Evolutionary conservation across 805 yeast genomes (phyloP), one percentile per base, ranked within the genome.

Genomic region (Schwanniomyces sp.): DNA sequence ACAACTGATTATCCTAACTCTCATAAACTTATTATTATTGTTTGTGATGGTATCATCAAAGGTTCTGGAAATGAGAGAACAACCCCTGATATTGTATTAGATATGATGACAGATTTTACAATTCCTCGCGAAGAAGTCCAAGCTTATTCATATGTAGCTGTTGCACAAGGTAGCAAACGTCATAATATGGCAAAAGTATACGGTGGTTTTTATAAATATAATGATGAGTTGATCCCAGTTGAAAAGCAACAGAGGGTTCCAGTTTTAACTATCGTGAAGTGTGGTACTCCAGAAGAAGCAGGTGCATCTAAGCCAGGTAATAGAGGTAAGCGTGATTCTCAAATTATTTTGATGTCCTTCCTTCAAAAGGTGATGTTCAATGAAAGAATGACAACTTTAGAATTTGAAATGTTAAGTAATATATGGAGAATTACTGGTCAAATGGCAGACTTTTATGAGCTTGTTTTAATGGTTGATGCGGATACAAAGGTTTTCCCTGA

Each of bases 121-220:
- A 74, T 78, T 30, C 87, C 89, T 0, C 78, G 76, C 8, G 95
- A 89, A 16, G 84, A 88, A 12, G 97, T 90, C 5, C 69, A 80
- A 61, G 80, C 97, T 0, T 77, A 83, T 59, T 91, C 97, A 0
- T 92, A 94, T 64, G 96, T 94, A 32, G 96, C 98, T 7, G 97
- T 94, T 36, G 96, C 96, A 2, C 87, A 87, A 57, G 99, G 99
- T 56, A 58, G 88, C 4, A 94, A 90, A 70, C 85, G 99, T 64
- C 99, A 94, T 63, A 94, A 94, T 64, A 91, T 91, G 96, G 97
- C 99, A 26, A 92, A 91, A 67, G 91, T 92, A 2, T 92, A 90
- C 61, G 85, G 96, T 10, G 99, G 99, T 0, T 94, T 88, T 64
- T 94, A 94, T 72, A 85, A 85, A 55, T 94, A 91, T 62, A 84